These are phyloP conservation scores for Dillenia suffruticosa DNA, from an alignment of 164 flowering plant genomes.

Conservation along the genomic window DNA sequence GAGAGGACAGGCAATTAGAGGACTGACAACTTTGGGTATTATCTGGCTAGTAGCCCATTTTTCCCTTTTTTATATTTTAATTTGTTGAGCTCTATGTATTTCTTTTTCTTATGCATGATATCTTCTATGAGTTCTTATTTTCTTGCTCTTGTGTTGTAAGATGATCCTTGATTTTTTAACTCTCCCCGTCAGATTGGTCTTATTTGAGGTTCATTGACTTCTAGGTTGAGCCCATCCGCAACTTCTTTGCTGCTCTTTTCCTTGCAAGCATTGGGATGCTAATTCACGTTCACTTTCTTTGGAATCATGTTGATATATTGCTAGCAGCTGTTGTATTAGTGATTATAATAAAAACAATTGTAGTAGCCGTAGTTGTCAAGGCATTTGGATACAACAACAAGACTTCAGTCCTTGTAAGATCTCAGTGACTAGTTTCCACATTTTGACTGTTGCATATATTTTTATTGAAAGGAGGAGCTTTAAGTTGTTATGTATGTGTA, in stretches of 20 bases:
- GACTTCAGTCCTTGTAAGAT: constrained; percentile 75
- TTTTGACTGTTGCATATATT: constrained; percentile 4
- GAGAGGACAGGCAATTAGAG: no score
- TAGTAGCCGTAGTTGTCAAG: constrained; percentile 66
- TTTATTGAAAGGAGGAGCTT: constrained; percentile 6
- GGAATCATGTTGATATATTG: constrained; percentile 95
- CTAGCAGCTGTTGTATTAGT: constrained; percentile 88
- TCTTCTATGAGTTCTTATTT: no score
- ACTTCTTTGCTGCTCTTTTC: constrained; percentile 95
- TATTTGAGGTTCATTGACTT: no score
- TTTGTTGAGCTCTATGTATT: no score
- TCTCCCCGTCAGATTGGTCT: no score
- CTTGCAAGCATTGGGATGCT: constrained; percentile 99
- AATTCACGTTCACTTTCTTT: constrained; percentile 90
- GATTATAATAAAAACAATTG: constrained; percentile 69
- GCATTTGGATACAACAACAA: constrained; percentile 87
- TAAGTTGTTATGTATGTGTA: constrained; percentile 20
- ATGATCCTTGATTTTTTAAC: no score
- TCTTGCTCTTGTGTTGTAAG: no score
- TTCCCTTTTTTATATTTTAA: no score
- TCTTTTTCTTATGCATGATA: no score
- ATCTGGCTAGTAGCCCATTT: no score
- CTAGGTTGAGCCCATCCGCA: constrained; percentile 93
- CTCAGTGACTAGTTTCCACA: background rate
- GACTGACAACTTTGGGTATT: no score